These are phyloP conservation scores for Vigna radiata DNA, from an alignment of 306 rosid genomes.

Conservation along the genomic window DNA sequence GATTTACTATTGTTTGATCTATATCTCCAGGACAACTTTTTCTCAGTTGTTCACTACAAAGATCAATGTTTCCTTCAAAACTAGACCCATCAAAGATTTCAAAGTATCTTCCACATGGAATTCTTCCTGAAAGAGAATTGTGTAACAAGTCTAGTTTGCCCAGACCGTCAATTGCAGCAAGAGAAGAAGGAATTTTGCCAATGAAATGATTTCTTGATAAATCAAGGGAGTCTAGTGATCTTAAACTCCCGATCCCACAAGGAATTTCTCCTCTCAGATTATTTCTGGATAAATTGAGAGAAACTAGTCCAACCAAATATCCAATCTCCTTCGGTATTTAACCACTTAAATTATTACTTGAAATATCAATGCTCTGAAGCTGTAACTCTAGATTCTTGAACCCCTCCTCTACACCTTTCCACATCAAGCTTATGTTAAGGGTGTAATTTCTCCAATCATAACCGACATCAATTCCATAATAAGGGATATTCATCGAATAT, in stretches of 20 bases:
- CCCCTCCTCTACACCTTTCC: conserved; percentile 28
- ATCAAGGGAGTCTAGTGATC: neutral
- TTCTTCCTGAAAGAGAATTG: conserved; percentile 20
- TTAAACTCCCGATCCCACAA: neutral
- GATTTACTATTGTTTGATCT: neutral
- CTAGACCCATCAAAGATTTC: neutral
- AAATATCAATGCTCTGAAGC: neutral
- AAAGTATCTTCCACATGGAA: neutral
- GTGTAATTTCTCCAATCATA: fast-evolving
- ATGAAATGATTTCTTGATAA: neutral
- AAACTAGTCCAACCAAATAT: neutral
- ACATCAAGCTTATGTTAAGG: neutral
- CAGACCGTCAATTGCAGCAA: neutral
- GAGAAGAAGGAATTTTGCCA: neutral
- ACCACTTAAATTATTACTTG: neutral
- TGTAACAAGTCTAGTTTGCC: neutral
- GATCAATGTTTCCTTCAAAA: conserved; percentile 32
- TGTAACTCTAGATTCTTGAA: conserved; percentile 36
- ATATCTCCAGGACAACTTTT: neutral
- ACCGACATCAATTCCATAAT: too few species aligned
- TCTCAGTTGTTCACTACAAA: conserved; percentile 18
- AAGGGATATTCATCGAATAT: neutral
- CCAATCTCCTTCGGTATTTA: conserved; percentile 22
- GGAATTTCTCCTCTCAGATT: conserved; percentile 23
- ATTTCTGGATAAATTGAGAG: conserved; percentile 20